Evolutionary conservation across 495 filamentous ascomycete genomes (phyloP), one percentile per base, ranked within the genome.

Genomic region (Mytilinidion resinicola): DNA sequence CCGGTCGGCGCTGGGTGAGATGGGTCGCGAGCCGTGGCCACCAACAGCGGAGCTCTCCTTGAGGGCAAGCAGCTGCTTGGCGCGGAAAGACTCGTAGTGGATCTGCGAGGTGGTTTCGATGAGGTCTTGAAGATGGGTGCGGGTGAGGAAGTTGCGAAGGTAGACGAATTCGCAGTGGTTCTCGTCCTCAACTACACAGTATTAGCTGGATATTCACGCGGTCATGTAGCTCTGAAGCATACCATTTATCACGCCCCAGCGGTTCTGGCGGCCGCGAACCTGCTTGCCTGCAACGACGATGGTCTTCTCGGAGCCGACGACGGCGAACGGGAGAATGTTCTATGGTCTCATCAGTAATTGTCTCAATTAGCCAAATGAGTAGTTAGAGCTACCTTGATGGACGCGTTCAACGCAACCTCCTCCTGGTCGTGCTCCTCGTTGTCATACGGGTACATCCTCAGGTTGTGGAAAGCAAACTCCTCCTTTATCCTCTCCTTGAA

Each of bases 41-140:
- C 80, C 81, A 55, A 88, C 88, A 58, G 89, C 89, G 71, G 90
- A 96, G 78, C 87, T 93, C 80, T 99, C 93, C 83, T 96, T 97
- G 66, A 99, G 81, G 50, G 93, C 93, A 64, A 99, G 75, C 67
- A 99, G 80, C 76, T 99, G 95, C 83, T 97, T 99, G 63, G 93
- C 92, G 75, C 93, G 92, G 91, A 97, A 99, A 51, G 89, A 95
- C 80, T 99, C 93, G 78, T 99, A 99, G 79, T 99, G 93, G 75
- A 97, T 99, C 78, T 97, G 93, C 64, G 91, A 96, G n/a, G 93
- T 99, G 11, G 93, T 99, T 74, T 96, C 93, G 73, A 99, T 96
- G 56, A 99, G 83, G 67, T 99, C 93, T 79, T 99, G 88, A 54
- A 95, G 80, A 75, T 99, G 93, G 46, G 93, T 91, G 71, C 92